Percentiles rank a stretch among this genome's conserved stretches.
Evolutionary conservation across 2,329 filamentous ascomycete species (phyloP).

Genomic region (Diaporthe aspalathi): DNA sequence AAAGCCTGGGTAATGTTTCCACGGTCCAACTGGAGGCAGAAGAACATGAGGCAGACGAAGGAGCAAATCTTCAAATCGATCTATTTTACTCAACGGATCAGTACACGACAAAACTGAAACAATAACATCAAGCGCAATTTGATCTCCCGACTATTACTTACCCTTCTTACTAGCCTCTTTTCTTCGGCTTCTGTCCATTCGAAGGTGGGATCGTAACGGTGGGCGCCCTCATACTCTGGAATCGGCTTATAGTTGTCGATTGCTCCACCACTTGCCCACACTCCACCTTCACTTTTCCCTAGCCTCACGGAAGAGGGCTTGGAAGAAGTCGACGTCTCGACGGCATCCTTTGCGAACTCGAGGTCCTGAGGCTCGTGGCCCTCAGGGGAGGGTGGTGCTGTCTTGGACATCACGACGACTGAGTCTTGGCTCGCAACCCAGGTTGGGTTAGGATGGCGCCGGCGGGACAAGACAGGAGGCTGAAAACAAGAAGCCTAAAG

Average conservation of each 20-base stretch:
- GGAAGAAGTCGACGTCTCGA: constrained; percentile 15
- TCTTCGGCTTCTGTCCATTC: constrained; percentile 69
- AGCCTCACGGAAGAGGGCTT: constrained; percentile 29
- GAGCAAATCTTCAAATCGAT: constrained; percentile 48
- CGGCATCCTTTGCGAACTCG: constrained; percentile 25
- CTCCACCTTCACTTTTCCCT: constrained; percentile 36
- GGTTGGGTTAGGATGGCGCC: neutral
- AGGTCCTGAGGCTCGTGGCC: constrained; percentile 31
- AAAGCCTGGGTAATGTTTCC: constrained; percentile 51
- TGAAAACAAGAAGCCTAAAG: neutral
- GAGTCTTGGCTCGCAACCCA: constrained; percentile 19
- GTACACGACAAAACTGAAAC: neutral
- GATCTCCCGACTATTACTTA: constrained; percentile 44
- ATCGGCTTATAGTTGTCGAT: constrained; percentile 59
- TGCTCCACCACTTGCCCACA: constrained; percentile 29
- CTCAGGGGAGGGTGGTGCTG: neutral
- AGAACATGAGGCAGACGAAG: constrained; percentile 51
- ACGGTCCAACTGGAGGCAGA: constrained; percentile 51
- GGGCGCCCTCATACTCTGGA: constrained; percentile 67
- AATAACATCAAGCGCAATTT: too few relatives aligned
- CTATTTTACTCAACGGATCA: constrained; percentile 38
- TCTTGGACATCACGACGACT: constrained; percentile 21
- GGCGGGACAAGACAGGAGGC: neutral
- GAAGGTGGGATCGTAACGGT: constrained; percentile 68
- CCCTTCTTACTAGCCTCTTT: constrained; percentile 63